A percentile compares a stretch with the other conserved stretches of the same genome.
Evolutionary conservation across 768 basidiomycete species (phyloP).

Genomic region (Lanmaoa rubissima): DNA sequence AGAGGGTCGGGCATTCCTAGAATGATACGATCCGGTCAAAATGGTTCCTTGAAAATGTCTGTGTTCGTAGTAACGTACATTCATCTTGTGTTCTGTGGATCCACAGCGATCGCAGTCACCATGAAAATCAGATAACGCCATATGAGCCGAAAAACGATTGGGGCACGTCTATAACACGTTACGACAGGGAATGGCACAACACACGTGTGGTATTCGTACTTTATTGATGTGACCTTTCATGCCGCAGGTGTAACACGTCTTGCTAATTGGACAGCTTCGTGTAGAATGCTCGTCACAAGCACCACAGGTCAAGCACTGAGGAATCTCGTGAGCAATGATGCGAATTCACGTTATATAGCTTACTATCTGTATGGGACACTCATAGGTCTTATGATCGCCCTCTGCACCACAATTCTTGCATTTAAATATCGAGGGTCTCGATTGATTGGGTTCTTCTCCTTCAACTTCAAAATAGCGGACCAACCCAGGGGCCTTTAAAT

Average conservation of each 20-base stretch:
- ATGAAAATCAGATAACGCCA: constrained; percentile 25
- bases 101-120: constrained; percentile 70
- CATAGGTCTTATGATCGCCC: constrained; percentile 61
- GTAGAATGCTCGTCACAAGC: constrained; percentile 77
- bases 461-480: constrained; percentile 65
- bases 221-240: constrained; percentile 81
- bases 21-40: neutral
- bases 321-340: constrained; percentile 1
- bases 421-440: constrained; percentile 47
- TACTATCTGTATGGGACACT: constrained; percentile 75
- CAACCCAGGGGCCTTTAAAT: constrained; percentile 43
- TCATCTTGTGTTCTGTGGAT: constrained; percentile 58
- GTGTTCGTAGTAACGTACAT: constrained; percentile 41
- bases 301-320: constrained; percentile 78
- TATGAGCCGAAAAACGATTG: constrained; percentile 44
- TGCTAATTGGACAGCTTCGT: constrained; percentile 75
- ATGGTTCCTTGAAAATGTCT: neutral
- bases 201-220: constrained; percentile 33
- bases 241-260: constrained; percentile 76
- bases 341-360: constrained; percentile 25
- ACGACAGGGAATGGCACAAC: neutral
- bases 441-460: constrained; percentile 36
- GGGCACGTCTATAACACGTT: constrained; percentile 58
- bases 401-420: constrained; percentile 81
- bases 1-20: constrained; percentile 81